phyloP scores from a whole-genome alignment of 139 green algal species.

The Chlorella vulgaris region DNA sequence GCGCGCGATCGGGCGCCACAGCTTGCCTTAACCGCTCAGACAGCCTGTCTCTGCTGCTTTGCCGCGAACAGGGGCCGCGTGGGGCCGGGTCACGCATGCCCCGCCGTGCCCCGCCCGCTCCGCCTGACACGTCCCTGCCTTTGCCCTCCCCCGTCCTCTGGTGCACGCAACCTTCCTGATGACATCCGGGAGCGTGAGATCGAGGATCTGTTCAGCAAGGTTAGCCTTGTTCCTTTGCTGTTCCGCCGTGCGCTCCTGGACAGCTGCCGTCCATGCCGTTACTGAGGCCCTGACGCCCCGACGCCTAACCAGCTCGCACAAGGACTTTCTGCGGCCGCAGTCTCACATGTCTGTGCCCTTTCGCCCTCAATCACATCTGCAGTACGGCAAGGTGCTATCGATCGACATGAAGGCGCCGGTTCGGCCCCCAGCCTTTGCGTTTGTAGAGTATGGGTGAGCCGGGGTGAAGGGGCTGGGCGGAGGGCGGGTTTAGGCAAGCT shows the following conservation, averaged over 20 bases:
- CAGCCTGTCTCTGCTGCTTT: background rate
- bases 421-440: conserved; percentile 84
- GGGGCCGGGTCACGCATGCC: background rate
- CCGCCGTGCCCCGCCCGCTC: background rate
- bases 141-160: conserved; percentile 15
- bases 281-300: no score
- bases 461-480: background rate
- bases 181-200: conserved; percentile 88
- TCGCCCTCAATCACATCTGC: background rate
- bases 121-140: background rate
- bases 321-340: background rate
- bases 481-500: background rate
- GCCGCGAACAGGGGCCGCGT: no score
- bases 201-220: conserved; percentile 87
- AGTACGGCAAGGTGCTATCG: conserved; percentile 80
- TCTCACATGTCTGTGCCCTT: background rate
- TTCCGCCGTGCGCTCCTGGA: no score
- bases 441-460: conserved; percentile 81
- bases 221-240: no score
- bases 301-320: no score
- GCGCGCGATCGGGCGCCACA: background rate
- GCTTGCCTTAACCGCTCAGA: background rate
- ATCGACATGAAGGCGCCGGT: conserved; percentile 89
- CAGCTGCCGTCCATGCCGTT: no score
- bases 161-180: conserved; percentile 79